A percentile compares a stretch with the other conserved stretches of the same genome.
These are phyloP conservation scores for Casuarina cunninghamiana DNA, from an alignment of 306 rosid genomes.

Conservation along the genomic window DNA sequence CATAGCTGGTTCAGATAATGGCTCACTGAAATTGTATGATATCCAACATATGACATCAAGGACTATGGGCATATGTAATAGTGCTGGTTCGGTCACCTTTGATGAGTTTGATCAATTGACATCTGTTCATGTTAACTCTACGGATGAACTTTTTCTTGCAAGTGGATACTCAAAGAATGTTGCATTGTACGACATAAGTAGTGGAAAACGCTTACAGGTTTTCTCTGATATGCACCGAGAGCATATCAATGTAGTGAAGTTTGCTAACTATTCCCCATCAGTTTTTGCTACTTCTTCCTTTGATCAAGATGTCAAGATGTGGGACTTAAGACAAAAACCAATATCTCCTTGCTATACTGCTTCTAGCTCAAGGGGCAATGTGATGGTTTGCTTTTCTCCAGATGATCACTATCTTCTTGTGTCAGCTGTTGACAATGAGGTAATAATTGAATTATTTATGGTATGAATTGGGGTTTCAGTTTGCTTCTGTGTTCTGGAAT, in stretches of 20 bases:
- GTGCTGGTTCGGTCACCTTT: conserved; percentile 51
- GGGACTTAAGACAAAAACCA: conserved; percentile 91
- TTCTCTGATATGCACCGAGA: conserved; percentile 78
- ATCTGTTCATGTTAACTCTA: conserved; percentile 78
- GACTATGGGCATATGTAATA: conserved; percentile 38
- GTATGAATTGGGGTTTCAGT: conserved; percentile 12
- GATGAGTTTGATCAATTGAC: conserved; percentile 83
- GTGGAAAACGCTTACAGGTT: conserved; percentile 64
- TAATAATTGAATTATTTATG: conserved; percentile 18
- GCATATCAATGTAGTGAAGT: conserved; percentile 81
- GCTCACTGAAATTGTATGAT: conserved; percentile 72
- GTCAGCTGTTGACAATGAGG: conserved; percentile 90
- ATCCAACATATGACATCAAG: conserved; percentile 42
- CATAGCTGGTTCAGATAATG: conserved; percentile 91
- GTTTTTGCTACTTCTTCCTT: conserved; percentile 81
- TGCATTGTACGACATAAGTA: conserved; percentile 72
- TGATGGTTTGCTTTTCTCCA: conserved; percentile 92
- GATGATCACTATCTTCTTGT: conserved; percentile 82
- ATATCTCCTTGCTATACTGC: conserved; percentile 63
- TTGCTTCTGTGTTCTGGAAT: not conserved
- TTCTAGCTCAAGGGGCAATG: conserved; percentile 79
- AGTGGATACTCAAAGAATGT: conserved; percentile 88
- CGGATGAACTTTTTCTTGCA: conserved; percentile 79
- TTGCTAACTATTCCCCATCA: conserved; percentile 79
- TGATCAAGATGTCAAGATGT: conserved; percentile 81